A percentile compares a stretch with the other conserved stretches of the same genome.
Evolutionary conservation across 495 filamentous ascomycete species (phyloP).

Genomic region (Halenospora varia): DNA sequence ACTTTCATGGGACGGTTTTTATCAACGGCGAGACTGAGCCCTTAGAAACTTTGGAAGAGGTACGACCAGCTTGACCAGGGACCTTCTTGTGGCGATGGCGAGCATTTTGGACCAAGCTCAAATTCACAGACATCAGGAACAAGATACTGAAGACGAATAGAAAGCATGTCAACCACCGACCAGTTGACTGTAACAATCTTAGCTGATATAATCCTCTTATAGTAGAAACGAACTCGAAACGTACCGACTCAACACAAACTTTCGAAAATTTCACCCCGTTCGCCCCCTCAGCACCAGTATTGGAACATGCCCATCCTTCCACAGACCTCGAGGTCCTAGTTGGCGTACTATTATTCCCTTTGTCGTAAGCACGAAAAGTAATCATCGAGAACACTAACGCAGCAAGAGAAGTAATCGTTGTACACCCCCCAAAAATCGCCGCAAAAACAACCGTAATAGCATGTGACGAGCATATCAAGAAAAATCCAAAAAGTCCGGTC

Average conservation of each 20-base stretch:
- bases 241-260: not conserved
- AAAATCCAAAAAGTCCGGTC: not conserved
- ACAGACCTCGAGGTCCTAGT: not conserved
- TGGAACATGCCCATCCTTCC: not conserved
- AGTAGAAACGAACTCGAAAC: not conserved
- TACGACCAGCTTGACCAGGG: too few relatives aligned
- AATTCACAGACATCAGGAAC: not conserved
- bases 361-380: not conserved
- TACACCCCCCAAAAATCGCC: not conserved
- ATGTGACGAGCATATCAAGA: not conserved
- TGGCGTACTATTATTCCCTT: not conserved
- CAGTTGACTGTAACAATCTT: not conserved
- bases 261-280: not conserved
- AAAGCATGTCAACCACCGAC: not conserved
- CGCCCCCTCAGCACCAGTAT: not conserved
- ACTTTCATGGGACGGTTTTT: too few relatives aligned
- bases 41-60: too few relatives aligned
- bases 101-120: not conserved
- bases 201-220: not conserved
- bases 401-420: not conserved
- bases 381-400: not conserved
- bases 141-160: not conserved
- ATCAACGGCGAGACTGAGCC: too few relatives aligned
- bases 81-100: not conserved
- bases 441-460: not conserved